Percentiles rank a stretch among this genome's conserved stretches.
Conservation (phyloP, 306 rosid genomes). For the Rubus idaeus region DNA sequence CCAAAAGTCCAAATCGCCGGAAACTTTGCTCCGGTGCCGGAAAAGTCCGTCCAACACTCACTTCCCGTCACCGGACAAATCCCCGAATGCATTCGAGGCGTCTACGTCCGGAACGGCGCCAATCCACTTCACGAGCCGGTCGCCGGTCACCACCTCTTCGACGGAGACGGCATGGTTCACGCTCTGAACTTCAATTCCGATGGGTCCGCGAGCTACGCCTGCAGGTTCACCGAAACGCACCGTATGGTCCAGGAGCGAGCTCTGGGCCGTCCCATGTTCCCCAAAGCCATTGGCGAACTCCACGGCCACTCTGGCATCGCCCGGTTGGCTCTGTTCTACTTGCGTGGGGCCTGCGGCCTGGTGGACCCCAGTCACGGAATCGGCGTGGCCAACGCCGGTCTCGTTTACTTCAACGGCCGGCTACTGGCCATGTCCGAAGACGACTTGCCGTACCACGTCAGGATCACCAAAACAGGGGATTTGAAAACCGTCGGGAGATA, state of each 20-base stretch:
- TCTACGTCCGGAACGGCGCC: slow-evolving; percentile 89
- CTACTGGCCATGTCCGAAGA: slow-evolving; percentile 82
- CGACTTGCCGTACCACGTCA: slow-evolving; percentile 77
- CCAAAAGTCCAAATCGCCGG: slow-evolving; percentile 90
- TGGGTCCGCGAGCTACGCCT: slow-evolving; percentile 61
- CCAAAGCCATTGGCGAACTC: slow-evolving; percentile 94
- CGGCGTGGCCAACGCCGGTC: slow-evolving; percentile 97
- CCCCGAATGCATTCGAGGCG: slow-evolving; percentile 75
- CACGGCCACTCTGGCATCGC: slow-evolving; percentile 98
- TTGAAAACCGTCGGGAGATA: slow-evolving; percentile 71
- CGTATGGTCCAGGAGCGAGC: slow-evolving; percentile 65
- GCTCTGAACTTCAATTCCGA: slow-evolving; percentile 50
- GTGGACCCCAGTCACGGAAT: slow-evolving; percentile 71
- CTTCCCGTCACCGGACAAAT: slow-evolving; percentile 60
- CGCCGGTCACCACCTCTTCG: slow-evolving; percentile 95
- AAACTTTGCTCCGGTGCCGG: slow-evolving; percentile 88
- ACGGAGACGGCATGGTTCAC: slow-evolving; percentile 98
- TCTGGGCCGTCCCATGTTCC: slow-evolving; percentile 75
- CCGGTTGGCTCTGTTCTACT: slow-evolving; percentile 67
- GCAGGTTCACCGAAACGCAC: slow-evolving; percentile 83
- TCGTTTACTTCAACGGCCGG: slow-evolving; percentile 67
- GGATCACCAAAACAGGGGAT: slow-evolving; percentile 60
- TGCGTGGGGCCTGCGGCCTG: slow-evolving; percentile 58
- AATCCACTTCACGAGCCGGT: slow-evolving; percentile 80
- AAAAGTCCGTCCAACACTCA: slow-evolving; percentile 37